A percentile compares a stretch with the other conserved stretches of the same genome.
phyloP scores from a whole-genome alignment of 768 basidiomycete species.

The Russula sp. region DNA sequence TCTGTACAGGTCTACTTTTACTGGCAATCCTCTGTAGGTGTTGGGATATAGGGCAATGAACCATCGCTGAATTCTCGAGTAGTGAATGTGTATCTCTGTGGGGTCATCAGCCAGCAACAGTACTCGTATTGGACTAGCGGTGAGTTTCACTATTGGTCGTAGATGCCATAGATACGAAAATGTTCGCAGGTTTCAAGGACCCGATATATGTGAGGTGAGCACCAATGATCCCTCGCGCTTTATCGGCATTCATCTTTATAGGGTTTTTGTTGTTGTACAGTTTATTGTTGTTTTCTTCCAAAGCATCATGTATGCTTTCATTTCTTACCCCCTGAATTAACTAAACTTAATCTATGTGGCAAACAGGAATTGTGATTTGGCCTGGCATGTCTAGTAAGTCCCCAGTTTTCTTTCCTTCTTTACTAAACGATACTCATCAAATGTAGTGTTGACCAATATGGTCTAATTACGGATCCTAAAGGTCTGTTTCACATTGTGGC shows the following conservation, averaged over 20 bases:
- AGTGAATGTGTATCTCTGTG: slow-evolving; percentile 3
- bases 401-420: not conserved
- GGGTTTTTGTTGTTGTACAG: not conserved
- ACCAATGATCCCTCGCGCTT: not conserved
- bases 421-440: not conserved
- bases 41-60: not conserved
- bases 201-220: not conserved
- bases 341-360: not conserved
- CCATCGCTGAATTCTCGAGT: not conserved
- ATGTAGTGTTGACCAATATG: not conserved
- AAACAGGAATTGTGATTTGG: not conserved
- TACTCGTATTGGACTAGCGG: slow-evolving; percentile 5
- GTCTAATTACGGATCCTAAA: not conserved
- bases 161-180: not conserved
- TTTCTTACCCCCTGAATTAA: not conserved
- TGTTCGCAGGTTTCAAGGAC: not conserved
- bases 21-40: not conserved
- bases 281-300: not conserved
- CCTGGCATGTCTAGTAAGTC: slow-evolving; percentile 4
- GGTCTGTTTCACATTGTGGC: not conserved
- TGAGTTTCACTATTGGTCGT: not conserved
- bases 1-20: not conserved
- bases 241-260: not conserved
- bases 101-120: not conserved
- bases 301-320: not conserved